Conservation (phyloP, 345 rosid genomes). For the Hypericum perforatum region DNA sequence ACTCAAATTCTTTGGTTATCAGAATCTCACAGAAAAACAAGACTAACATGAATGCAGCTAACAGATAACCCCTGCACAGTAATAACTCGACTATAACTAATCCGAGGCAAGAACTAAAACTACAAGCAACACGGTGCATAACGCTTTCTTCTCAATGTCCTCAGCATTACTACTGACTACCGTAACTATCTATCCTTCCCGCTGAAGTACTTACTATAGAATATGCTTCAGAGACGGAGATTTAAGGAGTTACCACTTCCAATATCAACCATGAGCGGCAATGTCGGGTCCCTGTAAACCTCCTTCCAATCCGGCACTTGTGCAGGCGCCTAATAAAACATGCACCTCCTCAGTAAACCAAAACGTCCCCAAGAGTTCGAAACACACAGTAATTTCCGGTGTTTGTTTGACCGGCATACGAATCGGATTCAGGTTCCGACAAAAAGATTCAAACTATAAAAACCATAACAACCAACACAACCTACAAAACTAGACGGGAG, state of each 20-base stretch:
- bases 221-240: background rate
- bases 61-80: too few species aligned
- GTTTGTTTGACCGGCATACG: background rate
- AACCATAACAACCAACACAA: background rate
- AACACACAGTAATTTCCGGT: too few species aligned
- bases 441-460: background rate
- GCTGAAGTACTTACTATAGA: background rate
- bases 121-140: too few species aligned
- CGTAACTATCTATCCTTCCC: too few species aligned
- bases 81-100: too few species aligned
- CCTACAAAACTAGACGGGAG: background rate
- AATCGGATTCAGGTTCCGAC: background rate
- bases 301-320: slow-evolving; percentile 61
- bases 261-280: slow-evolving; percentile 92
- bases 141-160: too few species aligned
- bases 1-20: background rate
- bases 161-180: too few species aligned
- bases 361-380: too few species aligned
- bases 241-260: slow-evolving; percentile 56
- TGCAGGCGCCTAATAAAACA: slow-evolving; percentile 41
- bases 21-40: too few species aligned
- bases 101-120: too few species aligned
- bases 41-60: too few species aligned
- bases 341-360: background rate
- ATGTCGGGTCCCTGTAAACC: slow-evolving; percentile 63